phyloP scores from a whole-genome alignment of 176 grass and related monocot genomes.

The Aechmea fasciata region DNA sequence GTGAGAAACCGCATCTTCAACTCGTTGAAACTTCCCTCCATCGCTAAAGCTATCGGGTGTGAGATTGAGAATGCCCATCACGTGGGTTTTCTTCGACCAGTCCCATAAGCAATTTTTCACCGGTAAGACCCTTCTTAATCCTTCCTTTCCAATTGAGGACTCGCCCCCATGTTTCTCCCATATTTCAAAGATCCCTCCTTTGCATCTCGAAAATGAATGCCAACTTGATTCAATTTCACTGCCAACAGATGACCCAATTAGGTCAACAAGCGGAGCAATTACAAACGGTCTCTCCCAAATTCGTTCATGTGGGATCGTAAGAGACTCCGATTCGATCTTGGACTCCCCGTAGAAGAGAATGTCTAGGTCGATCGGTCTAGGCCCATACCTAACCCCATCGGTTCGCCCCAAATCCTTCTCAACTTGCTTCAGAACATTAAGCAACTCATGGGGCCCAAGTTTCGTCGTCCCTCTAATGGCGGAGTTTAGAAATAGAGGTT shows the following conservation, averaged over 20 bases:
- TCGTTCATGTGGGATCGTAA: slow-evolving; percentile 68
- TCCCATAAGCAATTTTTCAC: slow-evolving; percentile 42
- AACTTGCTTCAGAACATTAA: slow-evolving; percentile 60
- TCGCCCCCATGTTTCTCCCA: slow-evolving; percentile 78
- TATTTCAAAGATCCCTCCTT: slow-evolving; percentile 46
- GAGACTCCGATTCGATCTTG: slow-evolving; percentile 35
- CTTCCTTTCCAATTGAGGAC: slow-evolving; percentile 58
- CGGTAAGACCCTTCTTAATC: slow-evolving; percentile 59
- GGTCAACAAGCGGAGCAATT: slow-evolving; percentile 75
- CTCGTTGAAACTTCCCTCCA: slow-evolving; percentile 63
- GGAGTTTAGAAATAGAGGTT: slow-evolving; percentile 73
- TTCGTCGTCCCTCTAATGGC: slow-evolving; percentile 66
- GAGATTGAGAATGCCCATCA: slow-evolving; percentile 90
- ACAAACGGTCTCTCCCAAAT: slow-evolving; percentile 89
- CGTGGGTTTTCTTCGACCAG: slow-evolving; percentile 54
- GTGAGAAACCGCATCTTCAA: slow-evolving; percentile 49
- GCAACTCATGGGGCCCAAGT: slow-evolving; percentile 57
- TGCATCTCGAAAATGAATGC: slow-evolving; percentile 54
- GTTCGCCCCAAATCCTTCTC: slow-evolving; percentile 61
- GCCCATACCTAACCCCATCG: slow-evolving; percentile 61
- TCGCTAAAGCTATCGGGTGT: slow-evolving; percentile 90
- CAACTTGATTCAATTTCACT: slow-evolving; percentile 41
- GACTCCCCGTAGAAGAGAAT: slow-evolving; percentile 69
- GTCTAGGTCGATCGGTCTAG: slow-evolving; percentile 78
- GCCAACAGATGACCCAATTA: slow-evolving; percentile 43